A percentile compares a stretch with the other conserved stretches of the same genome.
Conservation (phyloP, 331 rosid species). For the Telfairia occidentalis region DNA sequence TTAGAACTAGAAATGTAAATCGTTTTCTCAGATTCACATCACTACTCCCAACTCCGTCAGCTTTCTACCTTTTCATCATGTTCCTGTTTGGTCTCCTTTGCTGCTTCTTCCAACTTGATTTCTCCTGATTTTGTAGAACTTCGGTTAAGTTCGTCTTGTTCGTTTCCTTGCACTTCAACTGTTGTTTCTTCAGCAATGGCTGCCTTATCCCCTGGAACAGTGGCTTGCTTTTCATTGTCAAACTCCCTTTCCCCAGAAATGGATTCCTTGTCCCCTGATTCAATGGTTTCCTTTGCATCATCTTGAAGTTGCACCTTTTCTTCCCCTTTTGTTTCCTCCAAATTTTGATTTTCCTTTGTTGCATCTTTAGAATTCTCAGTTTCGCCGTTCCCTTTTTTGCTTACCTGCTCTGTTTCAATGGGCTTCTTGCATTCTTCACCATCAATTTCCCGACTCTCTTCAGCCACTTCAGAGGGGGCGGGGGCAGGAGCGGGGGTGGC, state of each 20-base stretch:
- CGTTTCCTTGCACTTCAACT: neutral
- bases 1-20: neutral
- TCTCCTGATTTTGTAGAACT: constrained; percentile 17
- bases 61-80: constrained; percentile 14
- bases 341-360: neutral
- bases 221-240: constrained; percentile 12
- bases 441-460: neutral
- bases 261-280: constrained; percentile 23
- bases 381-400: neutral
- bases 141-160: neutral
- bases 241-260: constrained; percentile 26
- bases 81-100: constrained; percentile 29
- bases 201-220: constrained; percentile 4
- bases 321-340: constrained; percentile 5
- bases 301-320: constrained; percentile 31
- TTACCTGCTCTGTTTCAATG: neutral
- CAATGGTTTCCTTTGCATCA: constrained; percentile 36
- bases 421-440: constrained; percentile 19
- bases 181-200: neutral
- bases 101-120: constrained; percentile 29
- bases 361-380: neutral
- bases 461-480: constrained; percentile 17
- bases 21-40: neutral
- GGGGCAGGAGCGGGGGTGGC: neutral
- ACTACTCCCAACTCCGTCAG: neutral